Percentiles rank a stretch among this genome's conserved stretches.
These are phyloP conservation scores for Oropetium thomaeum DNA, from an alignment of 176 grass and related monocot genomes.

Conservation along the genomic window DNA sequence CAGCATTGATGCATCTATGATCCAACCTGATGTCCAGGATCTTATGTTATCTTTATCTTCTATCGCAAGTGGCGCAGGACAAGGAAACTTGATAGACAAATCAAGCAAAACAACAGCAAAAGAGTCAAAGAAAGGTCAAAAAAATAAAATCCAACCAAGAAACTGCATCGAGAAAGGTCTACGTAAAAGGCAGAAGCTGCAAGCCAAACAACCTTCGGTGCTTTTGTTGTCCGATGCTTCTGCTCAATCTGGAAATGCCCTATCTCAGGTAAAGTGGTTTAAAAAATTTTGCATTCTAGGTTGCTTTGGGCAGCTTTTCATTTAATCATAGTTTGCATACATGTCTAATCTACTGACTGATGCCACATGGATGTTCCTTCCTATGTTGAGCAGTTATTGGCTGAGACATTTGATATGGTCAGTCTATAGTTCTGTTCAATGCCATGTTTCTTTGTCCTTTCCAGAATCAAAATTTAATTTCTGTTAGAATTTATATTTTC, in stretches of 20 bases:
- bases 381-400: neutral
- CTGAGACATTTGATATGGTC: neutral
- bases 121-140: conserved; percentile 35
- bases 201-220: conserved; percentile 26
- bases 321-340: neutral
- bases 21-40: conserved; percentile 22
- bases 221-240: conserved; percentile 31
- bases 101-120: conserved; percentile 31
- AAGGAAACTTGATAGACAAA: conserved; percentile 24
- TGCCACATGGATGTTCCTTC: neutral
- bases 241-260: conserved; percentile 36
- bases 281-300: neutral
- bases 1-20: conserved; percentile 27
- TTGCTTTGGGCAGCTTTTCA: neutral
- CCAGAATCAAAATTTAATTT: neutral
- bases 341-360: neutral
- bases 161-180: conserved; percentile 55
- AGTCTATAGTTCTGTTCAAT: neutral
- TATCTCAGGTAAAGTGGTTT: conserved; percentile 37
- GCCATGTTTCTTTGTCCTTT: neutral
- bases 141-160: conserved; percentile 43
- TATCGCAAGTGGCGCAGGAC: conserved; percentile 2
- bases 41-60: conserved; percentile 43
- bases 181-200: conserved; percentile 52
- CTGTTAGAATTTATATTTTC: too few relatives aligned